Conservation (phyloP, 2,329 filamentous ascomycete species). For the Microcyclospora tardicrescens region DNA sequence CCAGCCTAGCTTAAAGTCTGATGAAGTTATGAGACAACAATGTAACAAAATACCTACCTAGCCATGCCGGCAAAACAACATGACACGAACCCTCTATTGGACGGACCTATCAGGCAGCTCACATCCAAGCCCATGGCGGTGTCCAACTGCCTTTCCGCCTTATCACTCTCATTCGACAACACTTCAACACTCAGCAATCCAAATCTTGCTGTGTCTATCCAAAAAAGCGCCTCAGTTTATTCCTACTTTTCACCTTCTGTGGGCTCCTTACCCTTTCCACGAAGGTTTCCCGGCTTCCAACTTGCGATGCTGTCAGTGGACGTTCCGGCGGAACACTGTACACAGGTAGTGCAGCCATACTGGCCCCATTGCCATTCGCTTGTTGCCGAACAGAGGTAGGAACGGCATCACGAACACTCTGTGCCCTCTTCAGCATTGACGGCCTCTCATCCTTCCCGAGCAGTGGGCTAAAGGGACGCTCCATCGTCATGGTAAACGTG, state of each 20-base stretch:
- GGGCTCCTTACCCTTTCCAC: not conserved
- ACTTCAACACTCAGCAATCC: too few relatives aligned
- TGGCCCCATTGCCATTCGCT: not conserved
- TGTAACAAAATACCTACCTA: too few relatives aligned
- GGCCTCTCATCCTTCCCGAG: constrained; percentile 13
- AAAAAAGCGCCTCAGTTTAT: not conserved
- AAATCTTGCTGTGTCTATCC: not conserved
- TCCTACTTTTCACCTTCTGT: not conserved
- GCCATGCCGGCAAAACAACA: too few relatives aligned
- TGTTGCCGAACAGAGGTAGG: not conserved
- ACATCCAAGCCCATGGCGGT: too few relatives aligned
- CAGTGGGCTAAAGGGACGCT: constrained; percentile 22
- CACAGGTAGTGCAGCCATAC: not conserved
- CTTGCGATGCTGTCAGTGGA: not conserved
- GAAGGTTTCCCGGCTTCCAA: not conserved
- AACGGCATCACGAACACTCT: constrained; percentile 16
- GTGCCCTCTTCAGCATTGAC: constrained; percentile 14
- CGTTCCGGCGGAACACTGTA: not conserved
- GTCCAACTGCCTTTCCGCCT: too few relatives aligned
- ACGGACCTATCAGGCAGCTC: too few relatives aligned
- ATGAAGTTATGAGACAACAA: too few relatives aligned
- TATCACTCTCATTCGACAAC: too few relatives aligned
- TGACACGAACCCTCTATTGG: too few relatives aligned
- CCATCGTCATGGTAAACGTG: constrained; percentile 22
- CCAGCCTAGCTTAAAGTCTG: too few relatives aligned